Percentiles rank a stretch among this genome's conserved stretches.
Conservation (phyloP, 2,329 filamentous ascomycete genomes). For the Xylaria sp. region DNA sequence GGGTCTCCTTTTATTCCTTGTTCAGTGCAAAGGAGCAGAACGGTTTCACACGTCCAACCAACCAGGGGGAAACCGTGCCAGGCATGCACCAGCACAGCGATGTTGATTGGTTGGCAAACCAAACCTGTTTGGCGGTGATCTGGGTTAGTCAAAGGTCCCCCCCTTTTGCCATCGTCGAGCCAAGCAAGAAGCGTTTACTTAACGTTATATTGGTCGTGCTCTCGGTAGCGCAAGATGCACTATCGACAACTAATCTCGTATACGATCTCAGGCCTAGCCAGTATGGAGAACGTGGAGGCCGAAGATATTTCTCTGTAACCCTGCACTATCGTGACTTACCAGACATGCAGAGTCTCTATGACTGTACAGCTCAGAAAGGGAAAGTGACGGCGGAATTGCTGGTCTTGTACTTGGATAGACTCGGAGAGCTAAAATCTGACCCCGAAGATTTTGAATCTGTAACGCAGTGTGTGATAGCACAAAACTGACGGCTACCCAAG, state of each 20-base stretch:
- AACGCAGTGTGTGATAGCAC: background rate
- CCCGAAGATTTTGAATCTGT: background rate
- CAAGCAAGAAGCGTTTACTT: background rate
- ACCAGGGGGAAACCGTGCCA: background rate
- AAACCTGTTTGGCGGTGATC: slow-evolving; percentile 10
- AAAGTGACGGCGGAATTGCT: slow-evolving; percentile 8
- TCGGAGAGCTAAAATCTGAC: slow-evolving; percentile 10
- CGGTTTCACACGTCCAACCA: background rate
- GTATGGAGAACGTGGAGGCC: background rate
- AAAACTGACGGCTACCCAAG: background rate
- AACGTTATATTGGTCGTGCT: background rate
- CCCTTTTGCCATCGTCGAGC: background rate
- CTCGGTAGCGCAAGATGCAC: background rate
- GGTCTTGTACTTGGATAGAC: background rate
- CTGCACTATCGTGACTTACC: background rate
- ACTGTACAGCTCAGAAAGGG: background rate
- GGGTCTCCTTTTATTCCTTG: background rate
- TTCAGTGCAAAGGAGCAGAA: background rate
- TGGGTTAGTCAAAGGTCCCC: background rate
- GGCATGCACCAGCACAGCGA: slow-evolving; percentile 8
- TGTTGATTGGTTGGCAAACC: slow-evolving; percentile 11
- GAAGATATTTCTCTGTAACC: background rate
- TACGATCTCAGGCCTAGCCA: background rate
- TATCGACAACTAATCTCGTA: background rate
- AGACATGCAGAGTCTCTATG: slow-evolving; percentile 5